These are phyloP conservation scores for Papiliotrema nemorosa DNA, from an alignment of 1,284 basidiomycete species.

Conservation along the genomic window DNA sequence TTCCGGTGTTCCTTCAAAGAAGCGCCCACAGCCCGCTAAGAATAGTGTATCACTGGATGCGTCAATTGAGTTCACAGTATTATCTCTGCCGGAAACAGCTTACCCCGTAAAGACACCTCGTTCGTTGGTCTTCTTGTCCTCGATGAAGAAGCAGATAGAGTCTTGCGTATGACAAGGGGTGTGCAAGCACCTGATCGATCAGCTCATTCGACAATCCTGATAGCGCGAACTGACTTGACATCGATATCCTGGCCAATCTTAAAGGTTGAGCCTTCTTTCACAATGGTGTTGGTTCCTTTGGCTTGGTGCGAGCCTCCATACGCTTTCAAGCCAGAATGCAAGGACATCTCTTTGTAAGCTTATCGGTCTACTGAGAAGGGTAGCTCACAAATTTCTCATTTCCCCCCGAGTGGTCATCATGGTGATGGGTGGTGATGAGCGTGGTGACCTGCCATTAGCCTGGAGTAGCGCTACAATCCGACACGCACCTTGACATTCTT, in stretches of 20 bases:
- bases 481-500: constrained; percentile 59
- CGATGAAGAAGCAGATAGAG: constrained; percentile 85
- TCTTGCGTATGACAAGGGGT: constrained; percentile 98
- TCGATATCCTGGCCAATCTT: constrained; percentile 65
- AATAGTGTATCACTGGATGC: constrained; percentile 77
- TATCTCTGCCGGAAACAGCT: constrained; percentile 12
- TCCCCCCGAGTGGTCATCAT: constrained; percentile 85
- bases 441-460: constrained; percentile 56
- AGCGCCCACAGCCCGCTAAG: constrained; percentile 89
- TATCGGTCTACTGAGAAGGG: neutral
- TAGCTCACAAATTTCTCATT: constrained; percentile 59
- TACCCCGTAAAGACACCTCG: constrained; percentile 82
- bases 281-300: constrained; percentile 64
- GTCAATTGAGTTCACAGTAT: neutral
- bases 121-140: constrained; percentile 60
- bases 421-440: constrained; percentile 82
- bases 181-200: constrained; percentile 63
- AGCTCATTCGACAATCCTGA: neutral
- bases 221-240: constrained; percentile 57
- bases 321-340: constrained; percentile 63
- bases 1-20: constrained; percentile 76
- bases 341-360: constrained; percentile 20
- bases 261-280: constrained; percentile 75
- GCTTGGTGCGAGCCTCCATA: constrained; percentile 78
- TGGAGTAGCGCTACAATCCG: neutral